Base-by-base conservation (phyloP, 2,329 filamentous ascomycete genomes). In the Trichoderma gracile region DNA sequence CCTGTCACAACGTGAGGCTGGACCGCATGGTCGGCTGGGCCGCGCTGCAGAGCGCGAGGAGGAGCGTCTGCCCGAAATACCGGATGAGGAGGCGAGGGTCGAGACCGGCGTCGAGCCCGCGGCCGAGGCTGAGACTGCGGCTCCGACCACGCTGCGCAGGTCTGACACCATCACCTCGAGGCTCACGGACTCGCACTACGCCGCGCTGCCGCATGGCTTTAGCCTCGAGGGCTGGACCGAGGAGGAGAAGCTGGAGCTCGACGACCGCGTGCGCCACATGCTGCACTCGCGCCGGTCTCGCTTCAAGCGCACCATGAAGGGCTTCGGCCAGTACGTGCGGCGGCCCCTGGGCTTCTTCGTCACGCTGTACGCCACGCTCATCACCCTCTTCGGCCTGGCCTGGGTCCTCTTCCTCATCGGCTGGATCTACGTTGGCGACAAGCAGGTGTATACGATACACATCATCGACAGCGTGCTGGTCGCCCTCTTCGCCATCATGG, bases 361-460 rank as follows among this genome's bases (percentile, higher is more conserved):
- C 65, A 95, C 91, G 0, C 78, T 96, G 4, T 96, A 96, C 75
- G 92, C 91, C 9, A 88, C 85, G 1, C 81, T 94, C 21, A 93
- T 96, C 70, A 95, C 92, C 0, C 80, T 93, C 0, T 96, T 96
- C 70, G 92, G 92, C 71, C 81, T 94, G 14, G 90, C 90, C 0
- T 96, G 92, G 92, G 92, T 96, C 1, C 83, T 96, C n/a, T 95
- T 94, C 77, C 80, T 96, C 62, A 96, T 96, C 73, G 91, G 89
- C 54, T 96, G 92, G 92, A 91, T 95, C 73, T 93, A 92, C 68
- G 89, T 94, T 21, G 91, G 90, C 21, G 85, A 86, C 33, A 81
- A 83, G 70, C 89, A 94, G 73, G 78, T 86, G 3, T 94, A 91
- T 67, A 75, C 85, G 43, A 85, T 90, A 69, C 86, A 91, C 66